Evolutionary conservation across 805 yeast species (phyloP).

Genomic region (Starmerella apicola): DNA sequence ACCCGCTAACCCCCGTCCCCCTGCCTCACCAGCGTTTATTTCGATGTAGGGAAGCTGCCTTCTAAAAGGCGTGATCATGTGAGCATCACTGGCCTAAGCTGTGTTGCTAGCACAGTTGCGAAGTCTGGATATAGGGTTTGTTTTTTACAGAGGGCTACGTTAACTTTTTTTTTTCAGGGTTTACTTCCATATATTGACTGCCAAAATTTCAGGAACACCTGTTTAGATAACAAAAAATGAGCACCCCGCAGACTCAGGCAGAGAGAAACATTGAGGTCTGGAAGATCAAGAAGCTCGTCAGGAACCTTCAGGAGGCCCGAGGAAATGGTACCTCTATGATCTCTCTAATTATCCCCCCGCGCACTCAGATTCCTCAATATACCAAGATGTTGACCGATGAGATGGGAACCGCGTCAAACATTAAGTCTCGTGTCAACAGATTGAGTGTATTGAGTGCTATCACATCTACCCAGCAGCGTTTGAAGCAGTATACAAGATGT

Average conservation of each 20-base stretch:
- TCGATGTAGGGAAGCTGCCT: too few relatives aligned
- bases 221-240: conserved; percentile 12
- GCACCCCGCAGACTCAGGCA: conserved; percentile 43
- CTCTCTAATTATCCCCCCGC: conserved; percentile 89
- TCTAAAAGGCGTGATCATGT: too few relatives aligned
- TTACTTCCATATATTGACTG: too few relatives aligned
- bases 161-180: neutral
- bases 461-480: conserved; percentile 94
- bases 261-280: conserved; percentile 97
- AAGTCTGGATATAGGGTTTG: too few relatives aligned
- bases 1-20: too few relatives aligned
- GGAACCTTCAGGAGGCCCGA: conserved; percentile 76
- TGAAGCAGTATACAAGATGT: conserved; percentile 75
- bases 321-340: conserved; percentile 99
- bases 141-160: neutral
- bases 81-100: too few relatives aligned
- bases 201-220: too few relatives aligned
- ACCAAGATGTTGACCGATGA: conserved; percentile 94
- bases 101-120: too few relatives aligned
- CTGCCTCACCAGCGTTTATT: too few relatives aligned
- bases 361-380: conserved; percentile 76
- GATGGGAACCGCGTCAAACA: conserved; percentile 97
- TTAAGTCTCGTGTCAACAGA: conserved; percentile 95
- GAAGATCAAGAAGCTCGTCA: conserved; percentile 92
- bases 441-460: conserved; percentile 90